Percentiles rank a stretch among this genome's conserved stretches.
These are phyloP conservation scores for Vitellaria paradoxa DNA, from an alignment of 179 eudicot genomes.

Conservation along the genomic window DNA sequence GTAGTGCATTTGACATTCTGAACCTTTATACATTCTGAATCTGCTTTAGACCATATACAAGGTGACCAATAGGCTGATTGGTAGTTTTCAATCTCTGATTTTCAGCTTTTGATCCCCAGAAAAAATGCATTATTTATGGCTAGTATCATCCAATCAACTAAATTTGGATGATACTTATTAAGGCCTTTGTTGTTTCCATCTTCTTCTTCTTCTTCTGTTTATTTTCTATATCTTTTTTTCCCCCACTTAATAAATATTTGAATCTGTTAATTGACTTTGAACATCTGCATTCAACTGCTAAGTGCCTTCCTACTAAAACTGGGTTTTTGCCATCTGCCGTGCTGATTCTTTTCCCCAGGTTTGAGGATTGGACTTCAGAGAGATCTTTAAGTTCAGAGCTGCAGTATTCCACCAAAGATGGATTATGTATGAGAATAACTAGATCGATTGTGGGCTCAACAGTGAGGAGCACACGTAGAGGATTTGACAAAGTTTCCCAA, in stretches of 20 bases:
- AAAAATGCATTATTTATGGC: not conserved
- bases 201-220: not conserved
- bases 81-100: not conserved
- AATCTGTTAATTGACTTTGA: not conserved
- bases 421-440: not conserved
- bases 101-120: not conserved
- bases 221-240: not conserved
- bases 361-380: conserved; percentile 42
- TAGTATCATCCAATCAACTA: not conserved
- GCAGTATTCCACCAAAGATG: conserved; percentile 11
- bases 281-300: not conserved
- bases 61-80: not conserved
- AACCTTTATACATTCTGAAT: not conserved
- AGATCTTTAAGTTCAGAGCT: conserved; percentile 28
- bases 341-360: conserved; percentile 28
- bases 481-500: conserved; percentile 33
- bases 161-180: no score
- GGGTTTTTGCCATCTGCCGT: not conserved
- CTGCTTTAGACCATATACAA: not conserved
- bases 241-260: not conserved
- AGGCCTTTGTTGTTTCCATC: not conserved
- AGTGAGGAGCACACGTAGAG: conserved; percentile 24
- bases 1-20: not conserved
- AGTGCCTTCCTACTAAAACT: not conserved
- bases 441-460: conserved; percentile 11